Conservation (phyloP, 2,329 filamentous ascomycete genomes). For the Teratosphaeriaceae sp. region DNA sequence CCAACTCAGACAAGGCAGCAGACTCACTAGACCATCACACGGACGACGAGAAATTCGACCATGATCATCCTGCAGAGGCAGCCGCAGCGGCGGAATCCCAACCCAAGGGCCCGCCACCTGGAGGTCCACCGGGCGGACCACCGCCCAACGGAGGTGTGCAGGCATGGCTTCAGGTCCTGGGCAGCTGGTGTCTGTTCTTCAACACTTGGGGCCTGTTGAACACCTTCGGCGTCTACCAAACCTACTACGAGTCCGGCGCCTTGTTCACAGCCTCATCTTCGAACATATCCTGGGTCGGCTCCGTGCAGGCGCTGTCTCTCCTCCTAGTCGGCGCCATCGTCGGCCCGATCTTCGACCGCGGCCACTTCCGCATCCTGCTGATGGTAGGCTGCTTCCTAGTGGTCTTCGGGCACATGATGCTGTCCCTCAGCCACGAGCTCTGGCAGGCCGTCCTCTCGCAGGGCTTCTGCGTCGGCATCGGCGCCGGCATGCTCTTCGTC, state of each 20-base stretch:
- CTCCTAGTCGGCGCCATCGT: conserved; percentile 39
- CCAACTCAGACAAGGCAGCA: conserved; percentile 1
- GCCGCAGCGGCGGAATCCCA: conserved; percentile 7
- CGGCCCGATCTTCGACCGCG: conserved; percentile 44
- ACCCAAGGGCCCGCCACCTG: conserved; percentile 2
- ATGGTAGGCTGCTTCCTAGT: conserved; percentile 37
- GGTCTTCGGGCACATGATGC: conserved; percentile 47
- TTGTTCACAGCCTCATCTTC: conserved; percentile 34
- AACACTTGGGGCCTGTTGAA: conserved; percentile 38
- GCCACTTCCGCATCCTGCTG: conserved; percentile 40
- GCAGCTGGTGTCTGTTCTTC: conserved; percentile 41
- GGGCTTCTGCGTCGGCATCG: conserved; percentile 43
- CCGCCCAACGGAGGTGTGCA: conserved; percentile 37
- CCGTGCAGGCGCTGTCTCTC: conserved; percentile 43
- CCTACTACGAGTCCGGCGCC: conserved; percentile 40
- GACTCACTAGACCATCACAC: conserved; percentile 1
- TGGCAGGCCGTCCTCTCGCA: conserved; percentile 45
- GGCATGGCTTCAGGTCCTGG: conserved; percentile 44
- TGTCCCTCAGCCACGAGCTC: conserved; percentile 39
- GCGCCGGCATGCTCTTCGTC: conserved; percentile 38
- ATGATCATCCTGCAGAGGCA: conserved; percentile 7
- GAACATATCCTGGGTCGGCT: conserved; percentile 45
- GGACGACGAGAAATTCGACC: conserved; percentile 6
- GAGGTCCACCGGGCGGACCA: conserved; percentile 12
- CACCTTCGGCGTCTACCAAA: conserved; percentile 32